Evolutionary conservation across 1,139 yeast species (phyloP).

Genomic region (Casaregolazyma suthepensis): DNA sequence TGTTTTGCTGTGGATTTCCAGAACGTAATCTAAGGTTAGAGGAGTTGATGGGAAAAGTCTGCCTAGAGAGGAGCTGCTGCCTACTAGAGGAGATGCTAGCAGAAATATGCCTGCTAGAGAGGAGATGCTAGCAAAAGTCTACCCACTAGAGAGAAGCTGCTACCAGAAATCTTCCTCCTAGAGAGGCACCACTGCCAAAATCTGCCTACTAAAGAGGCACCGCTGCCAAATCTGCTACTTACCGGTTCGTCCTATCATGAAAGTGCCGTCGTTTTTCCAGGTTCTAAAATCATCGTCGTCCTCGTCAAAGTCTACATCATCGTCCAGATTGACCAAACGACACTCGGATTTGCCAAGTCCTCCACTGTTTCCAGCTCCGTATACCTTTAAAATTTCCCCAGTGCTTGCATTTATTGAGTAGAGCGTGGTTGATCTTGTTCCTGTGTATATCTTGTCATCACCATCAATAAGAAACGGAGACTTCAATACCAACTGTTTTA

Average conservation of each 20-base stretch:
- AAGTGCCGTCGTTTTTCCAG: constrained; percentile 24
- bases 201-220: neutral
- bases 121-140: no score
- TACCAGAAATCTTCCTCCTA: no score
- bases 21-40: constrained; percentile 40
- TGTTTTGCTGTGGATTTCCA: constrained; percentile 59
- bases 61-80: no score
- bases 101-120: no score
- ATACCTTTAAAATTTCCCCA: constrained; percentile 70
- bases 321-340: constrained; percentile 18
- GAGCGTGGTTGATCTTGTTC: constrained; percentile 69
- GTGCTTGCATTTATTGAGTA: constrained; percentile 68
- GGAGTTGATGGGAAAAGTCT: no score
- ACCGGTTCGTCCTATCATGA: constrained; percentile 35
- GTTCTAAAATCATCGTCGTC: constrained; percentile 18
- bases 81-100: no score
- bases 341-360: constrained; percentile 25
- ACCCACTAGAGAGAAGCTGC: no score
- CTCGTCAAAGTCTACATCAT: constrained; percentile 15
- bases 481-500: constrained; percentile 68
- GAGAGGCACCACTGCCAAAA: no score
- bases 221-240: neutral
- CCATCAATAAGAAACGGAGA: constrained; percentile 64
- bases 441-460: constrained; percentile 87
- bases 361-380: constrained; percentile 42